Base-by-base conservation (phyloP, 2,329 filamentous ascomycete species). In the Trichoderma arundinaceum region DNA sequence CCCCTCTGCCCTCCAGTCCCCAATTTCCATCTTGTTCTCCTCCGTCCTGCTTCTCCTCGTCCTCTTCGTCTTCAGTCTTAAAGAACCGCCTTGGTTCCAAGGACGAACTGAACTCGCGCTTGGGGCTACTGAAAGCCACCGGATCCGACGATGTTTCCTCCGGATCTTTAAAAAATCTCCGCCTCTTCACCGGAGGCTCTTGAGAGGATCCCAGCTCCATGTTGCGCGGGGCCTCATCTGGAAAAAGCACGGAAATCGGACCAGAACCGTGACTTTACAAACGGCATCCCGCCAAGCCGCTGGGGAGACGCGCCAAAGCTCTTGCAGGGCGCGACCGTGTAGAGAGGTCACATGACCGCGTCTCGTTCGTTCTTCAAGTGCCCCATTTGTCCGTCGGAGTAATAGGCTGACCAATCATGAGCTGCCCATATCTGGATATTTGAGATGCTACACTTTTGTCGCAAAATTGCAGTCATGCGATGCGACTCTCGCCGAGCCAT, bases 131-230 rank as follows among this genome's bases (percentile, higher is more conserved):
- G 15, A 68, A 68, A n/a, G 67, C 62, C 28, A 67, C 63, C 28
- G 71, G 69, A 65, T 72, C 74, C 10, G 72, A 72, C 4, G 73
- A 69, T n/a, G 69, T 58, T 39, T 78, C 76, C 51, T 74, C 72
- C 46, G 72, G 67, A 61, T 78, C 75, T 56, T 71, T 73, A 59
- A 80, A 79, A 69, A 79, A 77, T 64, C 78, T 76, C 66, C 76
- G 72, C 72, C 74, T 79, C 73, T 86, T 86, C 9, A 72, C 70
- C 1, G 83, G 81, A 69, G 80, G 81, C 53, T 79, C 82, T 57
- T 75, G 73, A 22, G 77, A 77, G 52, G 76, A 73, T 66, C 72
- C 70, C 62, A 75, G 71, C 56, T 77, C 79, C 82, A 83, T 83
- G n/a, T 49, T 72, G 44, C 39, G 33, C 46, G 19, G 48, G 54